A percentile compares a stretch with the other conserved stretches of the same genome.
phyloP scores from a whole-genome alignment of 2,329 filamentous ascomycete genomes.

The Sporothrix dimorphospora region DNA sequence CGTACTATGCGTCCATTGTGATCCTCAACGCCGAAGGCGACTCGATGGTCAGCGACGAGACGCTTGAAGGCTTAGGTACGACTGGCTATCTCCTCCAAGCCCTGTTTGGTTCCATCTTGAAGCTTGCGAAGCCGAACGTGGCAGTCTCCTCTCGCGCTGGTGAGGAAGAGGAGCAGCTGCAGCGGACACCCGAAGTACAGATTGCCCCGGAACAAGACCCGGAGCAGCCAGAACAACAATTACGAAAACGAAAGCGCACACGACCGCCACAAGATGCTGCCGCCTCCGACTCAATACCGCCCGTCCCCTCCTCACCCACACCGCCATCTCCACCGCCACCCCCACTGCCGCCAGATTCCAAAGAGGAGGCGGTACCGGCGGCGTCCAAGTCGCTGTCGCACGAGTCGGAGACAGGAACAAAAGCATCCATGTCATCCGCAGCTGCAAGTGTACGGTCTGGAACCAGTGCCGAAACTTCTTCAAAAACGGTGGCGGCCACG shows the following conservation, averaged over 20 bases:
- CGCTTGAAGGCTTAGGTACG: slow-evolving; percentile 93
- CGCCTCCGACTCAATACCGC: slow-evolving; percentile 12
- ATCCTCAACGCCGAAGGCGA: slow-evolving; percentile 93
- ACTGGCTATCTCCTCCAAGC: slow-evolving; percentile 69
- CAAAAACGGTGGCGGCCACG: not conserved
- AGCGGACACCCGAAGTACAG: not conserved
- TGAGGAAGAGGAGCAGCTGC: not conserved
- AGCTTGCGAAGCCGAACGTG: slow-evolving; percentile 55
- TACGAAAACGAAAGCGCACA: slow-evolving; percentile 3
- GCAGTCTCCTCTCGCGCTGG: not conserved
- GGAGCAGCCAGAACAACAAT: not conserved
- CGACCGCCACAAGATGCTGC: not conserved
- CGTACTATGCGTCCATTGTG: slow-evolving; percentile 88
- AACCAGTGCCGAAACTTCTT: not conserved
- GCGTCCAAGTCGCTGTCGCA: slow-evolving; percentile 2
- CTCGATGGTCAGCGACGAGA: slow-evolving; percentile 87
- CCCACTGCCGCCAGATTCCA: slow-evolving; percentile 28
- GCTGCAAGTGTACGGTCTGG: not conserved
- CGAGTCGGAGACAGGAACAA: slow-evolving; percentile 17
- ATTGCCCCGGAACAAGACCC: not conserved
- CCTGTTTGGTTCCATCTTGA: slow-evolving; percentile 76
- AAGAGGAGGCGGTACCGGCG: not conserved
- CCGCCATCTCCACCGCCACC: slow-evolving; percentile 28
- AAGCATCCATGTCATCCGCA: slow-evolving; percentile 5
- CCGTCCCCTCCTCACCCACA: slow-evolving; percentile 17